Percentiles rank a stretch among this genome's conserved stretches.
Evolutionary conservation across 179 eudicot species (phyloP).

Genomic region (Nepenthes alata): DNA sequence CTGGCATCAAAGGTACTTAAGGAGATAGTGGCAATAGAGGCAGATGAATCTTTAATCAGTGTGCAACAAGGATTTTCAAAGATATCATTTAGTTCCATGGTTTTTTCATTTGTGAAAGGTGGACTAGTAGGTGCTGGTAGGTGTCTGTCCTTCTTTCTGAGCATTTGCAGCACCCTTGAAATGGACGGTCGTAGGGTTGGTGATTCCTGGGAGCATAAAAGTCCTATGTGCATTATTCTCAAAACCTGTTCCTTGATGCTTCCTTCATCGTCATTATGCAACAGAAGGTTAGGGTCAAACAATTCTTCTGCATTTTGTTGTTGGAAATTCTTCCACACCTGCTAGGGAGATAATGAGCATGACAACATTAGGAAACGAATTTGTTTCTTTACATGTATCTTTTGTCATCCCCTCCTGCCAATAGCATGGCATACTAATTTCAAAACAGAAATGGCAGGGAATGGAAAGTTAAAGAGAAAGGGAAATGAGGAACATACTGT

Average conservation of each 20-base stretch:
- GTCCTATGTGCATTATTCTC: slow-evolving; percentile 51
- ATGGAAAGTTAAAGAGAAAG: not conserved
- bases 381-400: too few relatives aligned
- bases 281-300: slow-evolving; percentile 40
- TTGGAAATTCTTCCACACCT: slow-evolving; percentile 73
- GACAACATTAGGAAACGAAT: not conserved
- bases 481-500: slow-evolving; percentile 18
- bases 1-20: slow-evolving; percentile 32
- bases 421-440: not conserved
- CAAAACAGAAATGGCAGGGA: not conserved
- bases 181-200: slow-evolving; percentile 52
- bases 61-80: slow-evolving; percentile 22
- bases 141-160: slow-evolving; percentile 34
- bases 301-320: slow-evolving; percentile 32
- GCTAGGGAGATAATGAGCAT: not conserved
- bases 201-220: slow-evolving; percentile 55
- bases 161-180: slow-evolving; percentile 48
- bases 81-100: slow-evolving; percentile 43
- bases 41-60: slow-evolving; percentile 14
- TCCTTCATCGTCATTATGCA: slow-evolving; percentile 14
- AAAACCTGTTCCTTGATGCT: slow-evolving; percentile 19
- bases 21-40: slow-evolving; percentile 33
- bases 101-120: slow-evolving; percentile 49
- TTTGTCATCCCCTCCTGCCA: too few relatives aligned
- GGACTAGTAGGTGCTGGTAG: slow-evolving; percentile 44